Percentiles rank a stretch among this genome's conserved stretches.
These are phyloP conservation scores for Claviceps paspali DNA, from an alignment of 2,329 filamentous ascomycete genomes.

Conservation along the genomic window DNA sequence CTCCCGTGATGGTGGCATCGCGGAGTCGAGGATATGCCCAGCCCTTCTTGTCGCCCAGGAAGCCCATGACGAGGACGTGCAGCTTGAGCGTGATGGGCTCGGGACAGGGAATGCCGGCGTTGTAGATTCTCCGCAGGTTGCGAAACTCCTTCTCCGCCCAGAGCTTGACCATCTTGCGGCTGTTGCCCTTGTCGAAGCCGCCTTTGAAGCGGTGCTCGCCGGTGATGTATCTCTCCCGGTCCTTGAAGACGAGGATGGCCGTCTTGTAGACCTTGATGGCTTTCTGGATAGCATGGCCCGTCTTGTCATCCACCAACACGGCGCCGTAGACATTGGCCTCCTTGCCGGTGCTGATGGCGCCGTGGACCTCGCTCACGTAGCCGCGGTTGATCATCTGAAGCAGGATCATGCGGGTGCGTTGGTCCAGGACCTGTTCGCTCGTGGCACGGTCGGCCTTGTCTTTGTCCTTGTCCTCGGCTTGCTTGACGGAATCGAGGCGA, in stretches of 20 bases:
- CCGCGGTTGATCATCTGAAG: constrained; percentile 92
- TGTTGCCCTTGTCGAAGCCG: constrained; percentile 88
- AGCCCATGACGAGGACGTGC: constrained; percentile 93
- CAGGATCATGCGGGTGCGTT: constrained; percentile 86
- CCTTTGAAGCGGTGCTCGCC: constrained; percentile 85
- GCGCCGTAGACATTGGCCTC: constrained; percentile 98
- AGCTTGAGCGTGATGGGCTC: constrained; percentile 78
- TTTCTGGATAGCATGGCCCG: constrained; percentile 48
- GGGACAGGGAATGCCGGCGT: constrained; percentile 76
- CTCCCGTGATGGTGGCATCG: constrained; percentile 60
- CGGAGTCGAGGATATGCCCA: constrained; percentile 78
- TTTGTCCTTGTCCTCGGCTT: constrained; percentile 41
- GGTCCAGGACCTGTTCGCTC: constrained; percentile 86
- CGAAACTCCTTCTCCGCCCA: constrained; percentile 99
- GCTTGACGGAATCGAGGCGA: constrained; percentile 52
- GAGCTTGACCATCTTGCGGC: constrained; percentile 91
- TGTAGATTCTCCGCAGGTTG: constrained; percentile 72
- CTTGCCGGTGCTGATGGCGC: constrained; percentile 90
- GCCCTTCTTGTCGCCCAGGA: constrained; percentile 76
- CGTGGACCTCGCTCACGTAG: constrained; percentile 80
- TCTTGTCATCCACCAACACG: constrained; percentile 42
- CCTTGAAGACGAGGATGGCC: constrained; percentile 92
- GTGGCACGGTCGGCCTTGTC: constrained; percentile 91
- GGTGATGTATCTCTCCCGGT: constrained; percentile 87
- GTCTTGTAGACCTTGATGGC: constrained; percentile 99